A percentile compares a stretch with the other conserved stretches of the same genome.
phyloP scores from a whole-genome alignment of 176 grass and related monocot species.

The Dendrocalamus sinicus region DNA sequence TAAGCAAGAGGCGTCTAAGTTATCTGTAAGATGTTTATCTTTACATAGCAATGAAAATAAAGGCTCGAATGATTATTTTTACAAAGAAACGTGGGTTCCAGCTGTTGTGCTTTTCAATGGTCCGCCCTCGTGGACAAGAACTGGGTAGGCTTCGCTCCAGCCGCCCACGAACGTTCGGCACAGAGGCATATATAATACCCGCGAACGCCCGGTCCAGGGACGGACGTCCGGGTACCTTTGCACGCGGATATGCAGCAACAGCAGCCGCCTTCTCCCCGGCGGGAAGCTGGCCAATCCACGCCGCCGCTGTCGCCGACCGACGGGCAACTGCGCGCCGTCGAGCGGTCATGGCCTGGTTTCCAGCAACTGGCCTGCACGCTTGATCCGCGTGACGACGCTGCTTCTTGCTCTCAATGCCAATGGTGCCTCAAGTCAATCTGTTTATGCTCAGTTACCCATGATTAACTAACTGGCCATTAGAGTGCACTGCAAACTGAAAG shows the following conservation, averaged over 20 bases:
- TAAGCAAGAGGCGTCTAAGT: not conserved
- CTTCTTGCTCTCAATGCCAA: not conserved
- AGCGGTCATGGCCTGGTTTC: not conserved
- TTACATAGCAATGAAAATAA: constrained; percentile 8
- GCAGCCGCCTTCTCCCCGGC: no score
- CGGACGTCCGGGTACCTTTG: no score
- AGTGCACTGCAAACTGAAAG: not conserved
- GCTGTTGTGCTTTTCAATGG: not conserved
- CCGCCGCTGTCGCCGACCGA: no score
- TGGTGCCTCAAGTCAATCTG: not conserved
- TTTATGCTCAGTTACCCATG: not conserved
- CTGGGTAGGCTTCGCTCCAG: no score
- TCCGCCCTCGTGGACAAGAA: no score
- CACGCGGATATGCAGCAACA: no score
- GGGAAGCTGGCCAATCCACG: no score
- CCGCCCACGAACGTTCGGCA: no score
- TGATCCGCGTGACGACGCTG: not conserved
- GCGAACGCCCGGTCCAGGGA: no score
- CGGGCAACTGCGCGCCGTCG: not conserved
- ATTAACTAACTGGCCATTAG: not conserved
- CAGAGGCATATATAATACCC: no score
- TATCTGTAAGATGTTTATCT: not conserved
- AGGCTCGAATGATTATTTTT: not conserved
- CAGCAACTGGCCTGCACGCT: not conserved
- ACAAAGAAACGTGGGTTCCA: not conserved